phyloP scores from a whole-genome alignment of 164 flowering plant genomes.

The Platanus orientalis region DNA sequence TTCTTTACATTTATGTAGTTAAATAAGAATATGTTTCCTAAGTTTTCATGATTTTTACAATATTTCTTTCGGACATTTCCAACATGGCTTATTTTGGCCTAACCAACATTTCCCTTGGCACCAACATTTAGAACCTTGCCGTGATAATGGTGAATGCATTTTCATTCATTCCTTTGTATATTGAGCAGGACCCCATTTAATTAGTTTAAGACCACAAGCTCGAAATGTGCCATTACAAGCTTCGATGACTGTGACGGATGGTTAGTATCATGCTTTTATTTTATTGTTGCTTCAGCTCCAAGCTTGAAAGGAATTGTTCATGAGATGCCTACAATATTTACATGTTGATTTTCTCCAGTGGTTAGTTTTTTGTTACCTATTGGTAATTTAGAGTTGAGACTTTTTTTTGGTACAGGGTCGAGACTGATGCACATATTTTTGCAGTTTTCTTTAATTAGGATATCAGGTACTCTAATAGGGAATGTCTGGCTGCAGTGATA shows the following conservation, averaged over 20 bases:
- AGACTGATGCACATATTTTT: not conserved
- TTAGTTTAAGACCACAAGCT: slow-evolving; percentile 84
- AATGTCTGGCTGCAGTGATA: not conserved
- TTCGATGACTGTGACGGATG: slow-evolving; percentile 95
- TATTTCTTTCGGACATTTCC: too few species aligned
- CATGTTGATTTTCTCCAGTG: not conserved
- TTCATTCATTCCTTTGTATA: slow-evolving; percentile 5
- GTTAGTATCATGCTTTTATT: slow-evolving; percentile 37
- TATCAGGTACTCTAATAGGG: not conserved
- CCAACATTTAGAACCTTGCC: too few species aligned
- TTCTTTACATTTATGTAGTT: too few species aligned
- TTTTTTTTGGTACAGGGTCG: too few species aligned
- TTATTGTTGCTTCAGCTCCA: not conserved
- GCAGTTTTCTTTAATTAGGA: not conserved
- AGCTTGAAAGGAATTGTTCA: not conserved
- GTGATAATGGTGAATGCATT: slow-evolving; percentile 1
- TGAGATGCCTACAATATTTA: not conserved
- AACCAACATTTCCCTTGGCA: too few species aligned
- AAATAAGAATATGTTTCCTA: too few species aligned
- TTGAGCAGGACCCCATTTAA: slow-evolving; percentile 82
- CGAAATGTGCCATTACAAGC: slow-evolving; percentile 80
- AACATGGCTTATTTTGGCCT: too few species aligned
- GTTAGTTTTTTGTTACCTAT: not conserved
- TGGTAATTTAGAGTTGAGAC: too few species aligned
- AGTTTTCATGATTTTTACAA: too few species aligned